These are phyloP conservation scores for Pascua guehoae DNA, from an alignment of 1,284 basidiomycete genomes.

Conservation along the genomic window DNA sequence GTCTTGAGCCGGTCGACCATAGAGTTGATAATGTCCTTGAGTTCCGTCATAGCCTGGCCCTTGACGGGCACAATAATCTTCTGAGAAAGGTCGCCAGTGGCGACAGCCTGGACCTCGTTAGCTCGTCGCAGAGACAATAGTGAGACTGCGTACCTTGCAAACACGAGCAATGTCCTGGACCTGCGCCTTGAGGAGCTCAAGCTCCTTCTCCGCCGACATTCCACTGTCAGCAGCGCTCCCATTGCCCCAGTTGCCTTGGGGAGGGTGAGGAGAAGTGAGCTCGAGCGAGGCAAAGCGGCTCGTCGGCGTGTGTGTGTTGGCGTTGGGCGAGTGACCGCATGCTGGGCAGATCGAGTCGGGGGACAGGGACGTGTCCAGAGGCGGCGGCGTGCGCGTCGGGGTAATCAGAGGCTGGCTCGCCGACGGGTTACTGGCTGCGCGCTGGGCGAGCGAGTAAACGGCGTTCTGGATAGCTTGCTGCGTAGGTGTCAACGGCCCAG, in stretches of 20 bases:
- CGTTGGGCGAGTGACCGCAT: slow-evolving; percentile 19
- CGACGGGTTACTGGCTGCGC: slow-evolving; percentile 14
- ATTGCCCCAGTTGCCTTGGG: slow-evolving; percentile 26
- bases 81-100: slow-evolving; percentile 86
- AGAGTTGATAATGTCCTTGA: slow-evolving; percentile 96
- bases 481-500: slow-evolving; percentile 30
- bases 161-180: slow-evolving; percentile 88
- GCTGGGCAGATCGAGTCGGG: slow-evolving; percentile 19
- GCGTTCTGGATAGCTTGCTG: slow-evolving; percentile 41
- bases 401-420: slow-evolving; percentile 1
- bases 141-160: slow-evolving; percentile 59
- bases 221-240: slow-evolving; percentile 30
- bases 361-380: slow-evolving; percentile 28
- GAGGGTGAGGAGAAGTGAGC: slow-evolving; percentile 24
- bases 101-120: slow-evolving; percentile 62
- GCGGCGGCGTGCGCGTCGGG: slow-evolving; percentile 26
- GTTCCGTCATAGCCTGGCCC: slow-evolving; percentile 93
- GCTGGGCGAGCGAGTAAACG: slow-evolving; percentile 34
- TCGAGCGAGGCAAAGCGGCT: slow-evolving; percentile 15
- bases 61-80: slow-evolving; percentile 96
- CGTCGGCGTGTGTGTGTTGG: slow-evolving; percentile 11
- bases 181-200: slow-evolving; percentile 77
- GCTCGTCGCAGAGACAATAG: no score
- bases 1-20: slow-evolving; percentile 67
- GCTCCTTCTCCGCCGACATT: slow-evolving; percentile 59